A percentile compares a stretch with the other conserved stretches of the same genome.
Conservation (phyloP, 2,329 filamentous ascomycete species). For the Aspergillus quadrilineatus region DNA sequence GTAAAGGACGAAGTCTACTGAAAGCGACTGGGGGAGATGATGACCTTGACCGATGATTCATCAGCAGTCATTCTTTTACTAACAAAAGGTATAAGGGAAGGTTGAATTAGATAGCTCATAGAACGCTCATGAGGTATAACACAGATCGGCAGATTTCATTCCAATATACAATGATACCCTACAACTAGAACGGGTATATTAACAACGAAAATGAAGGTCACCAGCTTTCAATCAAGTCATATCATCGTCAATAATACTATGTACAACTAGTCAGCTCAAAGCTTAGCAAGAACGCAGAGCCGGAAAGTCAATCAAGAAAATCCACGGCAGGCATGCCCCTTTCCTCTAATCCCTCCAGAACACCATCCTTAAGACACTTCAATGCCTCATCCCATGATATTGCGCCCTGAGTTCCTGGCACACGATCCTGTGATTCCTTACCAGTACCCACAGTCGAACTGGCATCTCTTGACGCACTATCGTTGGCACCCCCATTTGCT, state of each 20-base stretch:
- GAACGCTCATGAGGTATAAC: too few species aligned
- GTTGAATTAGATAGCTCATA: too few species aligned
- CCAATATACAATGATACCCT: too few species aligned
- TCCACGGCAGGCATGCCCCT: constrained; percentile 49
- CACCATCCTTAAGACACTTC: constrained; percentile 38
- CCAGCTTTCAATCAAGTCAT: too few species aligned
- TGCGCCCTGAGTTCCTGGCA: constrained; percentile 18
- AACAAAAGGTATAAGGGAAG: too few species aligned
- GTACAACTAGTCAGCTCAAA: not conserved
- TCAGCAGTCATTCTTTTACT: too few species aligned
- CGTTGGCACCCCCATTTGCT: not conserved
- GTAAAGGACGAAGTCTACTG: too few species aligned
- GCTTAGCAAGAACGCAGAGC: not conserved
- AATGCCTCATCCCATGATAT: constrained; percentile 41
- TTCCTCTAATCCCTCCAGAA: constrained; percentile 44
- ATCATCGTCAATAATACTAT: not conserved
- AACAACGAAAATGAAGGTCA: too few species aligned
- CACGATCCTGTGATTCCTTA: not conserved
- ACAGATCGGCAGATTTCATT: too few species aligned
- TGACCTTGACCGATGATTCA: too few species aligned
- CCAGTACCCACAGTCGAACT: not conserved
- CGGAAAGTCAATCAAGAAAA: constrained; percentile 29
- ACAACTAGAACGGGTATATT: too few species aligned
- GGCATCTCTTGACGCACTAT: not conserved
- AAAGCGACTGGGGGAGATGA: too few species aligned